Conservation (phyloP, 352 stramenopile genomes). For the Phytopythium cucurbitacearum region DNA sequence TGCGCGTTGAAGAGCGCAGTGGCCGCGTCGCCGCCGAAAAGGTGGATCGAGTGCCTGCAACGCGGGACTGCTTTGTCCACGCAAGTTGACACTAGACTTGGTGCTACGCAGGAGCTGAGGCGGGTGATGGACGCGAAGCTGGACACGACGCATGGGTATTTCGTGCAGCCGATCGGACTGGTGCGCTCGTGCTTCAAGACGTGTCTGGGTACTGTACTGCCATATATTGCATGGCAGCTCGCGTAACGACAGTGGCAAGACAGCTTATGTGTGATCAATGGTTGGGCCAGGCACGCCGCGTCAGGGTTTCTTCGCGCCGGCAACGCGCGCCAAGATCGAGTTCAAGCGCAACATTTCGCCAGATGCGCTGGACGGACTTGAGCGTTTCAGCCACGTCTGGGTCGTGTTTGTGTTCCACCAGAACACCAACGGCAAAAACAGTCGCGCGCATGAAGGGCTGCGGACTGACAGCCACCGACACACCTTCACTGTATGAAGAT, state of each 20-base stretch:
- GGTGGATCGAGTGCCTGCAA: conserved; percentile 8
- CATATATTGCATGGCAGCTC: no score
- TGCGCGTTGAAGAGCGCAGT: conserved; percentile 53
- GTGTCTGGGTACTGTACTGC: conserved; percentile 33
- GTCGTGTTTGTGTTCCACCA: conserved; percentile 88
- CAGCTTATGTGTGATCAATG: no score
- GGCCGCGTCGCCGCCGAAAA: conserved; percentile 69
- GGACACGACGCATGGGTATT: conserved; percentile 69
- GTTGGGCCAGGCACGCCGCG: conserved; percentile 58
- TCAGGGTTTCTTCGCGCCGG: conserved; percentile 73
- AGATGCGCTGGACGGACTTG: conserved; percentile 63
- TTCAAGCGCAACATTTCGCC: conserved; percentile 82
- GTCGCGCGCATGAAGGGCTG: conserved; percentile 52
- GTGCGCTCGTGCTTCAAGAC: conserved; percentile 78
- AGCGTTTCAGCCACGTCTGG: conserved; percentile 86
- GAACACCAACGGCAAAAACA: conserved; percentile 88
- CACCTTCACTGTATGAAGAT: conserved; percentile 40
- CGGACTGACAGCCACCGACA: conserved; percentile 68
- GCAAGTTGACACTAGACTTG: background rate
- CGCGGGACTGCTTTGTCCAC: conserved; percentile 3
- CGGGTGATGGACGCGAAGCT: conserved; percentile 72
- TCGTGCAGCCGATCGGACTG: conserved; percentile 71
- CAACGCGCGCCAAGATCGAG: conserved; percentile 59
- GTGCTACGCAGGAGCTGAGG: conserved; percentile 42
- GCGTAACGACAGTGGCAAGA: no score